phyloP scores from a whole-genome alignment of 305 asterid genomes.

The Petunia hybrid region DNA sequence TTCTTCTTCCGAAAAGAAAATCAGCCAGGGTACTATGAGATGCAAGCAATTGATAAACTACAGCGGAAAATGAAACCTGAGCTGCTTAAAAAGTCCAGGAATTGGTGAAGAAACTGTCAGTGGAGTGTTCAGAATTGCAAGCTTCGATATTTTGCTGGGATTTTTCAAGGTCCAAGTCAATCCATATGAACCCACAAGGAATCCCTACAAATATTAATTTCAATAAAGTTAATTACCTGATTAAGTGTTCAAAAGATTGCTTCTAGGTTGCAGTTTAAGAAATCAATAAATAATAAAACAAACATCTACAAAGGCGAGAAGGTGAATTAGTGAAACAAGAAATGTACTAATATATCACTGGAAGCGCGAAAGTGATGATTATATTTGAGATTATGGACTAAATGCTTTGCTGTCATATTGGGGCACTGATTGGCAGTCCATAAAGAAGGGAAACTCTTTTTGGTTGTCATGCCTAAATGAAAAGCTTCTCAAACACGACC shows the following conservation, averaged over 20 bases:
- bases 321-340: not conserved
- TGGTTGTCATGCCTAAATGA: slow-evolving; percentile 11
- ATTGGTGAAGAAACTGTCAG: slow-evolving; percentile 87
- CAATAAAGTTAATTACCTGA: not conserved
- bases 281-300: not conserved
- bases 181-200: slow-evolving; percentile 94
- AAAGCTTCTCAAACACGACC: slow-evolving; percentile 22
- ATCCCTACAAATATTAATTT: slow-evolving; percentile 64
- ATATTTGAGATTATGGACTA: slow-evolving; percentile 21
- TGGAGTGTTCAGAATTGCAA: slow-evolving; percentile 83
- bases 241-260: not conserved
- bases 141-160: slow-evolving; percentile 72
- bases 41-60: slow-evolving; percentile 22
- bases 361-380: slow-evolving; percentile 5
- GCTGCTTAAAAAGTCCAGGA: slow-evolving; percentile 93
- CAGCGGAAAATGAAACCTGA: slow-evolving; percentile 56
- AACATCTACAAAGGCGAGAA: not conserved
- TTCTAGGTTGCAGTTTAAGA: not conserved
- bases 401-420: not conserved
- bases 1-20: not conserved
- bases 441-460: not conserved
- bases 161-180: slow-evolving; percentile 94
- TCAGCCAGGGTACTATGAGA: slow-evolving; percentile 2
- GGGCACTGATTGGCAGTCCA: not conserved
- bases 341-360: not conserved